Evolutionary conservation across 192 early-diverging fungal genomes (phyloP), one percentile per base, ranked within the genome.

Genomic region (Coemansia sp.): DNA sequence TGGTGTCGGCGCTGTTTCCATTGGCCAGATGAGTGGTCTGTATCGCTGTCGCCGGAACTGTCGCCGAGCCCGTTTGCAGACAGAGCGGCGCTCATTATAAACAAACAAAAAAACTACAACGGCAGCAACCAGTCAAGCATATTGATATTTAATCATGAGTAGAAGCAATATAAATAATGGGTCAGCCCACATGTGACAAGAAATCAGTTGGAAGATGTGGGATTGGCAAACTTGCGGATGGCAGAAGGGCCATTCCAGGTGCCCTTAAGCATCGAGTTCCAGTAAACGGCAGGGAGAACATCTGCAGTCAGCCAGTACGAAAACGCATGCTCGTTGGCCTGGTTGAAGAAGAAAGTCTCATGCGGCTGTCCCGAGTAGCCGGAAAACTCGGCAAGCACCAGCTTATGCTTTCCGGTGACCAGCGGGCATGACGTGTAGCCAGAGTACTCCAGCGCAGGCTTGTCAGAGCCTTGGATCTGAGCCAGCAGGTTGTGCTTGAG

Each of bases 351-450:
- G 80, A 92, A 91, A 5, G 91, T 93, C 68, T 93, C 86, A 49
- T 87, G 72, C 30, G 87, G 89, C 32, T 76, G 45, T 12, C 81
- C 83, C 23, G 83, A 81, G 68, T 88, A 90, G 7, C 88, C 90
- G 36, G 84, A 87, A 73, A 93, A 93, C 63, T 93, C 91, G 37
- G 91, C 91, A 54, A 93, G 79, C 20, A 93, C 87, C 32, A 93
- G 67, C 66, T 88, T 84, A 57, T 90, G 81, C 50, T 84, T 83
- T 28, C 89, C 90, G 31, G 88, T 88, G 52, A 93, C 82, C 56
- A 93, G 76, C 26, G 91, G 90, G 66, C 91, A 91, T 40, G 82
- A 84, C 31, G 90, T 89, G 73, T 93, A 93, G 51, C 91, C 91
- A 56, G 87, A 79, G 62, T 93, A 93, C 36, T 82, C 82, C 6